Percentiles rank a stretch among this genome's conserved stretches.
These are phyloP conservation scores for Talaromyces wortmannii DNA, from an alignment of 495 filamentous ascomycete genomes.

Conservation along the genomic window DNA sequence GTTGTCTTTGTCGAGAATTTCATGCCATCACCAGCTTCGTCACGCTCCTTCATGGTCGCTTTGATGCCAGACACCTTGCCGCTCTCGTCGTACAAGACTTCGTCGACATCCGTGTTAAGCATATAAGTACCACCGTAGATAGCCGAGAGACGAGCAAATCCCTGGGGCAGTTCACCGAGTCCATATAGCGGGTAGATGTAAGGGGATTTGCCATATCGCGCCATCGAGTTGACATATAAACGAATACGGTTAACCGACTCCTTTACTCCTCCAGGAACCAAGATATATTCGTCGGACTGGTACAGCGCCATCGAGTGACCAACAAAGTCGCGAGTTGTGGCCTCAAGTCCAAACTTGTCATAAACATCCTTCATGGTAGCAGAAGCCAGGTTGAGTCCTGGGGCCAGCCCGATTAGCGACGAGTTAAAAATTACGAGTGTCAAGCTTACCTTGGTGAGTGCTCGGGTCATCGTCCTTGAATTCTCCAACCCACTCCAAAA, in stretches of 20 bases:
- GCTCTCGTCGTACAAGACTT: constrained; percentile 71
- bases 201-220: constrained; percentile 94
- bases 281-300: constrained; percentile 81
- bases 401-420: constrained; percentile 5
- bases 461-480: constrained; percentile 79
- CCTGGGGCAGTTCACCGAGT: constrained; percentile 94
- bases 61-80: constrained; percentile 88
- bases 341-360: constrained; percentile 91
- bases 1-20: constrained; percentile 93
- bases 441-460: constrained; percentile 73
- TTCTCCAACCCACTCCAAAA: constrained; percentile 92
- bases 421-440: neutral
- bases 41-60: constrained; percentile 85
- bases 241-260: constrained; percentile 90
- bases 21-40: constrained; percentile 73
- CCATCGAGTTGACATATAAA: constrained; percentile 96
- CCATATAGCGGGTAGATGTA: constrained; percentile 99
- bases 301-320: constrained; percentile 98
- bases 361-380: constrained; percentile 96
- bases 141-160: constrained; percentile 93
- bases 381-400: constrained; percentile 71
- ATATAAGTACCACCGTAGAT: constrained; percentile 99
- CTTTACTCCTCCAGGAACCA: constrained; percentile 60
- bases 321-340: constrained; percentile 90
- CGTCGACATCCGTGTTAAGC: constrained; percentile 91